phyloP scores from a whole-genome alignment of 306 rosid genomes.

The Aeschynomene evenia region DNA sequence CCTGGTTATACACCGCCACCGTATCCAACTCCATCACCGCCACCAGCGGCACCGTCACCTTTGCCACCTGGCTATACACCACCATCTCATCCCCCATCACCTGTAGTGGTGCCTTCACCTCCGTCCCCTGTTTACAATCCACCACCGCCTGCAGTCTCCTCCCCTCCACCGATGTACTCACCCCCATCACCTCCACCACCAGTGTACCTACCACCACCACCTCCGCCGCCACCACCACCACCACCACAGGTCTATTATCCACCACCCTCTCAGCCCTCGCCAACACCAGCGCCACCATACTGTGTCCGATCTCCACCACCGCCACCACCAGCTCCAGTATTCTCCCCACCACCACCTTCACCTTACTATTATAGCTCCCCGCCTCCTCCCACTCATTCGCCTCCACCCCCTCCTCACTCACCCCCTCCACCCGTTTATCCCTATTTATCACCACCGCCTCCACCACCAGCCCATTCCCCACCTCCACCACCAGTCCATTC shows the following conservation, averaged over 20 bases:
- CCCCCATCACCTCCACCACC: constrained; percentile 16
- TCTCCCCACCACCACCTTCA: constrained; percentile 31
- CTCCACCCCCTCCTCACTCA: constrained; percentile 41
- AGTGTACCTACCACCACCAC: not conserved
- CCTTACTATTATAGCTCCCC: constrained; percentile 41
- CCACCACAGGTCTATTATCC: not conserved
- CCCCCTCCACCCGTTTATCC: constrained; percentile 57
- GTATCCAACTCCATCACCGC: not conserved
- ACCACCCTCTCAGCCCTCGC: constrained; percentile 8
- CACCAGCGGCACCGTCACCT: too few relatives aligned
- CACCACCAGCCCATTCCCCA: constrained; percentile 48
- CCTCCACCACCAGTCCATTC: constrained; percentile 53
- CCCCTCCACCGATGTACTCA: not conserved
- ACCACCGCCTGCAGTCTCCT: not conserved
- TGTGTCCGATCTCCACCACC: constrained; percentile 18
- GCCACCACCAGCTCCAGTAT: constrained; percentile 29
- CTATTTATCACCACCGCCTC: constrained; percentile 56
- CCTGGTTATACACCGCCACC: not conserved
- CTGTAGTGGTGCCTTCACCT: not conserved
- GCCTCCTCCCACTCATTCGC: constrained; percentile 42
- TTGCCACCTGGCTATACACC: not conserved
- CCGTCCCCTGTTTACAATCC: not conserved
- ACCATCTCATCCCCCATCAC: not conserved
- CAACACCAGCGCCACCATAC: constrained; percentile 1
- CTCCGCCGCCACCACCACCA: constrained; percentile 17